phyloP scores from a whole-genome alignment of 495 filamentous ascomycete genomes.

The Polyplosphaeria fusca region DNA sequence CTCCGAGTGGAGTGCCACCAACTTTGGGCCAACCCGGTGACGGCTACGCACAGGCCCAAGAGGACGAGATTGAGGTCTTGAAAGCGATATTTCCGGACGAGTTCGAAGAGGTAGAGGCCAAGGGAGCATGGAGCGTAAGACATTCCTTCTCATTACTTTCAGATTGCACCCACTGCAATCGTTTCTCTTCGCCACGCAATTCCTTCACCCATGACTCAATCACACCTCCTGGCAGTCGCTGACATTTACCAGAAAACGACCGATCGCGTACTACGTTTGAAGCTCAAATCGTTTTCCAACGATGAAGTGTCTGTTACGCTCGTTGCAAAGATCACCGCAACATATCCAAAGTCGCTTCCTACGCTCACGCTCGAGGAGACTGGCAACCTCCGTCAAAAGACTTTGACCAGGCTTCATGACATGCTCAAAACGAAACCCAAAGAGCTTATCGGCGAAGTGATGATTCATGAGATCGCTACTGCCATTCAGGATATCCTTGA shows the following conservation, averaged over 20 bases:
- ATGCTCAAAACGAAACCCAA: conserved; percentile 68
- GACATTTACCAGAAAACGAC: conserved; percentile 55
- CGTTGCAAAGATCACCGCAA: conserved; percentile 74
- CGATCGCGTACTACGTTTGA: conserved; percentile 76
- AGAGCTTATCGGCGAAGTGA: conserved; percentile 70
- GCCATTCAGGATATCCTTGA: conserved; percentile 84
- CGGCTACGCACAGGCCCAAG: conserved; percentile 73
- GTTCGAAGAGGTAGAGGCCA: conserved; percentile 68
- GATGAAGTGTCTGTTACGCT: conserved; percentile 62
- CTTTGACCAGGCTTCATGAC: conserved; percentile 63
- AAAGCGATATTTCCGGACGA: conserved; percentile 91
- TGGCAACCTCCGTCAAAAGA: conserved; percentile 58
- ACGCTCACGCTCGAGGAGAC: conserved; percentile 67
- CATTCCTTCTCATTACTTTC: not conserved
- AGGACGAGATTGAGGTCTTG: conserved; percentile 82
- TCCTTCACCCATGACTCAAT: not conserved
- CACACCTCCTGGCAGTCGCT: conserved; percentile 27
- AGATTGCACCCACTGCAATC: too few species aligned
- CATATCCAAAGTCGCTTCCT: conserved; percentile 86
- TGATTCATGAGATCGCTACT: conserved; percentile 85
- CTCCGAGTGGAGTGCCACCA: conserved; percentile 4
- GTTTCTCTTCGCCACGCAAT: too few species aligned
- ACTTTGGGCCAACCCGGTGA: conserved; percentile 39
- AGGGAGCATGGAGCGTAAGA: conserved; percentile 82
- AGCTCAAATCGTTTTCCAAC: conserved; percentile 67